Base-by-base conservation (phyloP, 2,329 filamentous ascomycete genomes). In the Cercospora sojina region DNA sequence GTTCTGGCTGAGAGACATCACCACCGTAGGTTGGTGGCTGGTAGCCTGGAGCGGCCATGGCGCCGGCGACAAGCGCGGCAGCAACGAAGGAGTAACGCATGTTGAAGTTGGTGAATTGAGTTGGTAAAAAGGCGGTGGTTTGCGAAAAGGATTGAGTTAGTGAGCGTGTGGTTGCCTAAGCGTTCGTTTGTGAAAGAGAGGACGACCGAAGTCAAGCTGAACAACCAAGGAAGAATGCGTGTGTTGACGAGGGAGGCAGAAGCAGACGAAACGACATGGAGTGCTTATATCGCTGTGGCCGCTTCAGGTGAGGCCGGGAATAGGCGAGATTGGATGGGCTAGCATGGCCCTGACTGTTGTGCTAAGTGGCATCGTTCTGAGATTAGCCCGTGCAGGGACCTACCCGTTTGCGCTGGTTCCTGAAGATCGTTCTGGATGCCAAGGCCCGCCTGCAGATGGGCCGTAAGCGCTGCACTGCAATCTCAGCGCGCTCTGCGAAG, bases 161-260 rank as follows among this genome's bases (percentile, higher is more conserved):
- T 64, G 69, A 71, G 59, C 66, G 67, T 66, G 60, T 66, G 64
- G 23, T 41, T 67, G 64, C 32, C 57, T 59, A 64, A 53, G 23
- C 58, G 66, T 56, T 55, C 31, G 60, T 32, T 62, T 56, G 47
- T 41, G 51, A 69, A 70, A 64, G 68, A 70, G 56, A 70, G 70
- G 70, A 70, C 67, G 67, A 70, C 68, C 70, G 70, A 60, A 68
- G 70, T 70, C 68, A 70, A 69, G 65, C 67, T 64, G 62, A 69
- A 61, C 63, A 60, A 64, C 59, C 59, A 62, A 62, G 59, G 59
- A 56, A 62, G 38, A 58, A 64, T 59, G 47, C 61, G 65, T 62
- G 65, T 57, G 65, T 53, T 64, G 67, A 65, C 51, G 63, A 69
- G 53, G 59, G 27, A 65, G 47, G 47, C 23, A 41, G 4, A 8